Conservation (phyloP, 164 flowering plant species). For the Cinnamomum micranthum region DNA sequence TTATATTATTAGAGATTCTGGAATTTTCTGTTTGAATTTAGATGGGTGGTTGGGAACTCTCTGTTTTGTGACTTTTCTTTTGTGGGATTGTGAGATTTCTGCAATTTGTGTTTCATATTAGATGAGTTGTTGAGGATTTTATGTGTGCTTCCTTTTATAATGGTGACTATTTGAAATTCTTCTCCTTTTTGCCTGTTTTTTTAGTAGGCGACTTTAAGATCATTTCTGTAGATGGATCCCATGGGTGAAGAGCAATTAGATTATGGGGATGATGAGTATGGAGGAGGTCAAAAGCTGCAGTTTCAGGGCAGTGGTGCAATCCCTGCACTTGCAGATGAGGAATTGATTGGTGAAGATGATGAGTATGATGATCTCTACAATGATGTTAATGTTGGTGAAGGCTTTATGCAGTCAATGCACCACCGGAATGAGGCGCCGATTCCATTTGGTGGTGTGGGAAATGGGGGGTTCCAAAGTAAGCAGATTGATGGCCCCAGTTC, state of each 20-base stretch:
- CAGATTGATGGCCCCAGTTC: conserved; percentile 28
- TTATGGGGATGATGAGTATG: conserved; percentile 71
- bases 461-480: conserved; percentile 37
- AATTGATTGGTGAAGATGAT: conserved; percentile 57
- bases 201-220: too few relatives aligned
- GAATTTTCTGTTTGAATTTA: too few relatives aligned
- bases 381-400: conserved; percentile 72
- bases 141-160: too few relatives aligned
- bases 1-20: too few relatives aligned
- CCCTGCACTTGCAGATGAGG: conserved; percentile 73
- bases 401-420: conserved; percentile 40
- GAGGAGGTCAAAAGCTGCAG: conserved; percentile 54
- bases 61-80: too few relatives aligned
- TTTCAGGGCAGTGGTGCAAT: conserved; percentile 76
- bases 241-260: conserved; percentile 70
- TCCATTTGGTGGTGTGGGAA: conserved; percentile 26
- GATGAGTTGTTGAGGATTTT: too few relatives aligned
- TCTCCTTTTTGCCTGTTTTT: too few relatives aligned
- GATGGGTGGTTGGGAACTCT: too few relatives aligned
- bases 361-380: conserved; percentile 72
- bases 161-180: too few relatives aligned
- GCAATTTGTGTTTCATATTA: too few relatives aligned
- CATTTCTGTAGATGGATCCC: conserved; percentile 40
- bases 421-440: conserved; percentile 32
- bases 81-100: too few relatives aligned